These are phyloP conservation scores for Phaeoacremonium minimum DNA, from an alignment of 2,329 filamentous ascomycete species.

Conservation along the genomic window DNA sequence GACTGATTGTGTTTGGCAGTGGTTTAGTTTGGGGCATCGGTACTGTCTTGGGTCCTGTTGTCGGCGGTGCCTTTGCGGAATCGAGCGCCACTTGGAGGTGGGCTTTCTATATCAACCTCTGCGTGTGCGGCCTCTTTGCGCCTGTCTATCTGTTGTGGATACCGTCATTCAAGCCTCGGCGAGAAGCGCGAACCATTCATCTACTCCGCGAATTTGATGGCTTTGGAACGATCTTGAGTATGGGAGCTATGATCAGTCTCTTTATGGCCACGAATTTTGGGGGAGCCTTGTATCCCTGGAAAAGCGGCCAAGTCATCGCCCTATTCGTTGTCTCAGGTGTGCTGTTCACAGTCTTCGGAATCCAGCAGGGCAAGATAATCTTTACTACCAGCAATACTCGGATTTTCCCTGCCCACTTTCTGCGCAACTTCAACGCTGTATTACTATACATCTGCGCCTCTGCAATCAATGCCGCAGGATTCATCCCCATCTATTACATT, in stretches of 20 bases:
- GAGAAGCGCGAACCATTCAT: background rate
- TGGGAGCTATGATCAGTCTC: constrained; percentile 5
- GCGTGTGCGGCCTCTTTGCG: constrained; percentile 4
- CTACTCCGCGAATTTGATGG: constrained; percentile 4
- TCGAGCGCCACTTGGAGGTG: constrained; percentile 6
- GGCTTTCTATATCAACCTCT: constrained; percentile 9
- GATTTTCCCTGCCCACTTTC: constrained; percentile 1
- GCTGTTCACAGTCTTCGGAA: constrained; percentile 1
- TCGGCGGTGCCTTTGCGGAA: constrained; percentile 5
- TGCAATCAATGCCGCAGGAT: background rate
- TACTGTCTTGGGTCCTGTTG: constrained; percentile 3
- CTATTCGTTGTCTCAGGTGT: constrained; percentile 9
- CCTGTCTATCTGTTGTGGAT: constrained; percentile 1
- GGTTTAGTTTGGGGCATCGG: constrained; percentile 5
- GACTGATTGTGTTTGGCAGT: background rate
- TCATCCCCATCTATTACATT: constrained; percentile 2
- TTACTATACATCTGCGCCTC: background rate
- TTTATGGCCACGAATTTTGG: constrained; percentile 8
- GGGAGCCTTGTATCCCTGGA: constrained; percentile 6
- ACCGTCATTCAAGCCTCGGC: constrained; percentile 1
- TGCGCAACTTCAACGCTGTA: background rate
- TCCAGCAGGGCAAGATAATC: constrained; percentile 1
- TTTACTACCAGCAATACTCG: background rate
- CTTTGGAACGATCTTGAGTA: constrained; percentile 4
- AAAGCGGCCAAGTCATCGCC: constrained; percentile 10